These are phyloP conservation scores for Hypoxylon sp. DNA, from an alignment of 2,329 filamentous ascomycete species.

Conservation along the genomic window DNA sequence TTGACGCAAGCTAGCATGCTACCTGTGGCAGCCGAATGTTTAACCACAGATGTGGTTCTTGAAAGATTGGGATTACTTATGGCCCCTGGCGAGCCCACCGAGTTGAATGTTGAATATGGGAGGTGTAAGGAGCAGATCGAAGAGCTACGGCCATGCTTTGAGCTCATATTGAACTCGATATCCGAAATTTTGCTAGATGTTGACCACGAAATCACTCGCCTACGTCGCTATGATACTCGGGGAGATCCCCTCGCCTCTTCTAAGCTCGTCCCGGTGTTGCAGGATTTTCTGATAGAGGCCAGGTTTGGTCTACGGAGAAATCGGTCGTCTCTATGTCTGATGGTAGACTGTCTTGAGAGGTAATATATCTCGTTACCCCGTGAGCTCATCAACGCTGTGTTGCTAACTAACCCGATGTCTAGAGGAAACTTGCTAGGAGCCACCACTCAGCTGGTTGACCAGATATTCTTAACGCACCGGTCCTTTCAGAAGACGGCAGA, in stretches of 20 bases:
- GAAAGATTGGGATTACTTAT: slow-evolving; percentile 13
- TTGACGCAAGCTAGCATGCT: slow-evolving; percentile 21
- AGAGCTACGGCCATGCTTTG: slow-evolving; percentile 30
- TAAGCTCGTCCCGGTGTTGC: slow-evolving; percentile 28
- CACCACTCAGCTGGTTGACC: slow-evolving; percentile 31
- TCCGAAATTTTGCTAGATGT: slow-evolving; percentile 32
- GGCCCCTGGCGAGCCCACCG: slow-evolving; percentile 2
- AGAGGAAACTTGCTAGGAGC: slow-evolving; percentile 32
- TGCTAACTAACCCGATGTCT: background rate
- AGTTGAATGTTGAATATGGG: background rate
- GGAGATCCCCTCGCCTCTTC: slow-evolving; percentile 33
- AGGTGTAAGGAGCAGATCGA: slow-evolving; percentile 9
- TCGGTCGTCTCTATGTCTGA: slow-evolving; percentile 35
- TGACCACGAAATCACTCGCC: slow-evolving; percentile 28
- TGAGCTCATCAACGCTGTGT: background rate
- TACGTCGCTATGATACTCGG: slow-evolving; percentile 31
- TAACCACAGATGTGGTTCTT: slow-evolving; percentile 24
- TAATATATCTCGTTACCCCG: too few species aligned
- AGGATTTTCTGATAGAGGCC: slow-evolving; percentile 36
- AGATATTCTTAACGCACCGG: slow-evolving; percentile 5
- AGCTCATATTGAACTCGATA: slow-evolving; percentile 32
- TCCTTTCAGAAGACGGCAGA: slow-evolving; percentile 18
- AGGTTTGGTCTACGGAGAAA: slow-evolving; percentile 32
- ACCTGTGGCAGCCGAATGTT: slow-evolving; percentile 29
- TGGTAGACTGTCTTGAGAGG: slow-evolving; percentile 39